Evolutionary conservation across 2,329 filamentous ascomycete genomes (phyloP), one percentile per base, ranked within the genome.

Genomic region (Alternaria dauci): DNA sequence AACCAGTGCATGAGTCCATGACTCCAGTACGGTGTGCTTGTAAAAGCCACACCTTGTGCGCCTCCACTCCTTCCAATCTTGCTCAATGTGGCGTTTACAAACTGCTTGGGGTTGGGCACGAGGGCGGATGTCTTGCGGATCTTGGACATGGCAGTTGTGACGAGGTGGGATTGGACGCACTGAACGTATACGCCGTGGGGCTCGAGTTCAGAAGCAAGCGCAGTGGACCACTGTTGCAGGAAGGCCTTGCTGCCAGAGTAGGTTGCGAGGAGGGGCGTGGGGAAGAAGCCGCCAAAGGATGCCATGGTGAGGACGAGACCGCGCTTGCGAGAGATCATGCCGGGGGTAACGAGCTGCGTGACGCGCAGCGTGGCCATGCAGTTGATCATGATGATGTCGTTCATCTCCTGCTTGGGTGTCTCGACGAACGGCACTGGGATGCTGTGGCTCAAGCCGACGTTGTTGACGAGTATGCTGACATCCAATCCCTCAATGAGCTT

Each of bases 171-270:
- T 70, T 98, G 87, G 28, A 96, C 90, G 50, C 98, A 87, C 79
- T 98, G 89, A n/a, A 97, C 93, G 66, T 93, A 90, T 41, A 99
- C 88, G 58, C 92, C 91, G 71, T 91, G 85, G 1, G 89, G 87
- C 65, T 90, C 88, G 30, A 99, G 86, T 80, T 99, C 95, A 14
- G 90, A 87, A 1, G 90, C 91, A 14, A 99, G 86, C 11, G 95
- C 89, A 6, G 89, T 91, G 68, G 91, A 97, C 95, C 95, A 99
- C 76, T 96, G 90, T 81, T 98, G 94, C 50, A 99, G 86, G 86
- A 99, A 99, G 1, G 95, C 94, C 83, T 99, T 99, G 87, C 91
- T 95, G 68, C 95, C 95, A 44, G 92, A 96, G 85, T 99, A 99
- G 3, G 95, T 98, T 12, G 95, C 95, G 44, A 99, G 87, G 55